Conservation (phyloP, 768 basidiomycete species). For the Panaeolus papilionaceus region DNA sequence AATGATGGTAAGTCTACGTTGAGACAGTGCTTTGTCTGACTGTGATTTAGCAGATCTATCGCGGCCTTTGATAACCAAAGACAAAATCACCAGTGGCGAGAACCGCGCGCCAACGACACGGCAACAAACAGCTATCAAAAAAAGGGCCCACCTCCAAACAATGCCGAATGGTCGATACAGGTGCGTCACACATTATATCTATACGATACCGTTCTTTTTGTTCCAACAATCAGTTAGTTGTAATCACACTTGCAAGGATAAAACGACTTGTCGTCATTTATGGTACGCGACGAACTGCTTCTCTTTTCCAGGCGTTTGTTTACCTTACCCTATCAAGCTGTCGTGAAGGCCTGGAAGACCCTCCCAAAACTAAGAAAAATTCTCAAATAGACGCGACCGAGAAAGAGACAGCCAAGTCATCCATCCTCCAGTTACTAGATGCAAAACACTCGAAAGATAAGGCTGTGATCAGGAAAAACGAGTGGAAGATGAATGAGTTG, state of each 20-base stretch:
- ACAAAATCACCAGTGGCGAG: neutral
- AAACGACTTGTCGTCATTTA: conserved; percentile 73
- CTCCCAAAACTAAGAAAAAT: conserved; percentile 39
- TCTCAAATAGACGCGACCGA: conserved; percentile 14
- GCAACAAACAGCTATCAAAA: neutral
- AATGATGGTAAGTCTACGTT: neutral
- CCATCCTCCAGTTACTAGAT: conserved; percentile 24
- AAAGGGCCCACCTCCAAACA: neutral
- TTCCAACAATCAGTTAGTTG: conserved; percentile 39
- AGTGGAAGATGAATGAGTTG: conserved; percentile 44
- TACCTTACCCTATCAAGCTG: conserved; percentile 52
- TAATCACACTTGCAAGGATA: conserved; percentile 83
- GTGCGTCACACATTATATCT: neutral
- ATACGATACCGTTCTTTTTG: neutral
- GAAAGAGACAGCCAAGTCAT: conserved; percentile 9
- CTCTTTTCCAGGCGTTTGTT: conserved; percentile 17
- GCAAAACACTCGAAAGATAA: conserved; percentile 18
- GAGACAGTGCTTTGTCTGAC: neutral
- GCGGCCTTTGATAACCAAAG: neutral
- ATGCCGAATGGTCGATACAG: neutral
- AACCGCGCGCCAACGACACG: neutral
- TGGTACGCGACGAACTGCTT: conserved; percentile 53
- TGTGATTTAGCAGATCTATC: neutral
- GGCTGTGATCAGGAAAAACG: conserved; percentile 23
- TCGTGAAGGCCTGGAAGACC: conserved; percentile 67